Base-by-base conservation (phyloP, 129 eudicot species). In the Erigeron canadensis region DNA sequence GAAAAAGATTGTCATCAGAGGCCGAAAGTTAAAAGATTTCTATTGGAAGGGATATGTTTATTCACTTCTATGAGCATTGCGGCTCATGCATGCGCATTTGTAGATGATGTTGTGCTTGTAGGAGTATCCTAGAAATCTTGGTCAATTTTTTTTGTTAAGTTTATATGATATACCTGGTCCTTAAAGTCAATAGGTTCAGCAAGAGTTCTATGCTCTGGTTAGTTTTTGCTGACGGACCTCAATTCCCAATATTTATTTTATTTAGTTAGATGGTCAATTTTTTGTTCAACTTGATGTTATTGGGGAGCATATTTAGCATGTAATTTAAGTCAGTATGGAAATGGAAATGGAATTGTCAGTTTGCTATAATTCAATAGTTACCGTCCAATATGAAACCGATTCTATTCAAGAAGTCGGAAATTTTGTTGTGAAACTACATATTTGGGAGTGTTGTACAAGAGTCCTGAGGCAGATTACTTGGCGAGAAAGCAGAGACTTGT, bases 1-100 rank as follows among this genome's bases (percentile, higher is more conserved):
- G 75, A 82, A 78, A 74, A 68, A 54, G 72, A 51, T 8, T 10
- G 18, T 11, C 81, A 54, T 11, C 81, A 54, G 77, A 70, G 13
- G 39, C 34, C 0, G 65, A 63, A 8, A 70, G 47, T 64, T 62
- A 65, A 45, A 45, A 37, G 4, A 8, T 67, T 23, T 70, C 7
- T 19, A 57, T 42, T 4, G 2, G 13, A 1, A 13, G 75, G 6
- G 10, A 63, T 51, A 19, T 13, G 54, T 51, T 46, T 45, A 23
- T 19, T 16, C 54, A 50, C 13, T 37, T 47, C 4, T 39, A 5
- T n/a, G 61, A 75, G 66, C 65, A 28, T 10, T 16, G 10, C 28
- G 23, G 68, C 40, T 41, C 17, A 19, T 48, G 18, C 62, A 17
- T 16, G n/a, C 12, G 34, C 50, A 38, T 16, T 13, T 28, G 38